These are phyloP conservation scores for Strobilomyces dryophilus DNA, from an alignment of 768 basidiomycete genomes.

Conservation along the genomic window DNA sequence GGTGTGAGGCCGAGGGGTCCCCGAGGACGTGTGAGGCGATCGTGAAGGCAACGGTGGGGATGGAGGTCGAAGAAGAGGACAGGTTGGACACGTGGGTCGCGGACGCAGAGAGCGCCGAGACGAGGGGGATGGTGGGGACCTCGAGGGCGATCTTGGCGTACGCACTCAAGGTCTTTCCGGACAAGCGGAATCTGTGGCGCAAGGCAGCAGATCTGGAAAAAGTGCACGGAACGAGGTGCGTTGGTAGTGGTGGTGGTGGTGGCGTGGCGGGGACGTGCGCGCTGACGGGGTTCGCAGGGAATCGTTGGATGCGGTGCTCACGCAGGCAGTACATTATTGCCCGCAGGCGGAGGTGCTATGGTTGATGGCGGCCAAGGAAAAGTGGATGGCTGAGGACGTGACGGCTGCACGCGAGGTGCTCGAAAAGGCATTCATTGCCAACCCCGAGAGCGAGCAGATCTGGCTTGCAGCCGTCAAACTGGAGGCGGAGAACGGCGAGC, in stretches of 20 bases:
- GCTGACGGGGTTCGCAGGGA: slow-evolving; percentile 43
- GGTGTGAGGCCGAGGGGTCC: slow-evolving; percentile 82
- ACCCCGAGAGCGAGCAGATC: slow-evolving; percentile 95
- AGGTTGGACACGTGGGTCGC: slow-evolving; percentile 84
- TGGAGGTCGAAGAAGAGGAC: slow-evolving; percentile 96
- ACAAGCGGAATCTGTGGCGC: slow-evolving; percentile 81
- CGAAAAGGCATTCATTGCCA: slow-evolving; percentile 86
- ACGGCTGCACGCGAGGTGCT: slow-evolving; percentile 87
- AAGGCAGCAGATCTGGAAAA: slow-evolving; percentile 93
- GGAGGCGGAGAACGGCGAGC: slow-evolving; percentile 92
- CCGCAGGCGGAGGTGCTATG: slow-evolving; percentile 95
- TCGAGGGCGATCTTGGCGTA: slow-evolving; percentile 89
- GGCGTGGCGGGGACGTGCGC: not conserved
- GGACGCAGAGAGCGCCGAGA: slow-evolving; percentile 83
- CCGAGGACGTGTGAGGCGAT: slow-evolving; percentile 90
- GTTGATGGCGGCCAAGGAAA: slow-evolving; percentile 98
- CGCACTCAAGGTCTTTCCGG: slow-evolving; percentile 87
- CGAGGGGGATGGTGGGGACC: slow-evolving; percentile 70
- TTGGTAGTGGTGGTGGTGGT: not conserved
- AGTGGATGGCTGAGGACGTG: slow-evolving; percentile 88
- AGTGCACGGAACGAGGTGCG: slow-evolving; percentile 75
- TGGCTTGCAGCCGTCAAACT: slow-evolving; percentile 98
- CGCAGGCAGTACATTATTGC: slow-evolving; percentile 81
- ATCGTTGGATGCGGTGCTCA: slow-evolving; percentile 76
- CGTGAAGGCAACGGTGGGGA: slow-evolving; percentile 86